phyloP scores from a whole-genome alignment of 2,329 filamentous ascomycete genomes.

The Hypoxylon sp. region DNA sequence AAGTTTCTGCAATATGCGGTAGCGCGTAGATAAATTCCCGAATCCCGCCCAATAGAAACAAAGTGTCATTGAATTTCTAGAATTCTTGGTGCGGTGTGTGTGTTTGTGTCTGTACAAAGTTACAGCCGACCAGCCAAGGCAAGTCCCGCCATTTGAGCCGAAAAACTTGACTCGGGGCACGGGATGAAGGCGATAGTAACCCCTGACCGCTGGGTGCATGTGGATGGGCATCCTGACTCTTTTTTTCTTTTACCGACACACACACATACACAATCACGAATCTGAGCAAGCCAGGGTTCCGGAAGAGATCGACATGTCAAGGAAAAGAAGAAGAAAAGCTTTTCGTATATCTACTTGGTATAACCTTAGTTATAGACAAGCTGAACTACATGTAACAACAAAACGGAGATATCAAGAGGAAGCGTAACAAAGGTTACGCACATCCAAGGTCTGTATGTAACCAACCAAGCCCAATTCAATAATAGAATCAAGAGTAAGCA shows the following conservation, averaged over 20 bases:
- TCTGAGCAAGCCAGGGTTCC: slow-evolving; percentile 6
- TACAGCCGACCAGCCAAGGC: slow-evolving; percentile 30
- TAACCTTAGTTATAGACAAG: slow-evolving; percentile 2
- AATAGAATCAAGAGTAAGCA: slow-evolving; percentile 21
- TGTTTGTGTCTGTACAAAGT: slow-evolving; percentile 20
- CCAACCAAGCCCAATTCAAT: too few species aligned
- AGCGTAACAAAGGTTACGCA: slow-evolving; percentile 8
- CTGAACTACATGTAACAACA: neutral
- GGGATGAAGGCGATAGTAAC: slow-evolving; percentile 31
- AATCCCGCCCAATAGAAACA: slow-evolving; percentile 29
- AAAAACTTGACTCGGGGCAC: slow-evolving; percentile 41
- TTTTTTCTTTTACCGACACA: slow-evolving; percentile 35
- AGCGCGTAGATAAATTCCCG: slow-evolving; percentile 35
- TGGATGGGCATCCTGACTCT: slow-evolving; percentile 30
- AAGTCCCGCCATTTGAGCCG: slow-evolving; percentile 33
- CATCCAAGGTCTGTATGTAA: neutral
- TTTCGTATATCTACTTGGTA: slow-evolving; percentile 15
- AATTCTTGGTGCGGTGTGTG: slow-evolving; percentile 17
- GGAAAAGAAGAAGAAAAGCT: slow-evolving; percentile 7
- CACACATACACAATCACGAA: neutral
- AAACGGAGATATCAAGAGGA: neutral
- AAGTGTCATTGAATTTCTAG: slow-evolving; percentile 12
- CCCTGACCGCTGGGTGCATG: slow-evolving; percentile 21
- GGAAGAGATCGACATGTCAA: slow-evolving; percentile 12
- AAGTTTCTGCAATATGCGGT: slow-evolving; percentile 15